phyloP scores from a whole-genome alignment of 108 stramenopile species.

The Schizochytrium sp. region DNA sequence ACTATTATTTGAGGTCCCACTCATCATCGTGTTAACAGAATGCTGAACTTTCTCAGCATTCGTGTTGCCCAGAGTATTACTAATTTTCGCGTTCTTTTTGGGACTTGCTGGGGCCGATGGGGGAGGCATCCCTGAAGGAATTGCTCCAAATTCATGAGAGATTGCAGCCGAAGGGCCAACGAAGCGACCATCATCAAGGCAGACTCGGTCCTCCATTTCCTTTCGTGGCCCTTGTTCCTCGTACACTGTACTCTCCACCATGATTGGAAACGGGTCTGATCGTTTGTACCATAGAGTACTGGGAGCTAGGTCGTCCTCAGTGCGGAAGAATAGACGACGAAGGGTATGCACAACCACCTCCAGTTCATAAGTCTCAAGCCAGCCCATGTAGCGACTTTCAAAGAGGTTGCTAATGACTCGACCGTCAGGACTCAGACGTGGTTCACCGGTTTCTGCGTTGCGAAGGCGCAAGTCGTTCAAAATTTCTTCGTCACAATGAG shows the following conservation, averaged over 20 bases:
- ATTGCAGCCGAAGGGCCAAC: constrained; percentile 5
- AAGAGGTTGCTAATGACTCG: neutral
- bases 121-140: neutral
- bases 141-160: neutral
- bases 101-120: too few species aligned
- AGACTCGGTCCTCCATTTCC: constrained; percentile 59
- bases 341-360: constrained; percentile 38
- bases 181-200: constrained; percentile 2
- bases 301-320: constrained; percentile 42
- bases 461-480: neutral
- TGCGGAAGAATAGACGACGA: neutral
- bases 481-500: neutral
- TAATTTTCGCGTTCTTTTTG: too few species aligned
- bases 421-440: neutral
- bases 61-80: neutral
- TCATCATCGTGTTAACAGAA: too few species aligned
- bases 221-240: constrained; percentile 45
- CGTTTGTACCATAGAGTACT: constrained; percentile 12
- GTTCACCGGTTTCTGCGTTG: neutral
- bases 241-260: neutral
- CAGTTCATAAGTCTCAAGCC: constrained; percentile 54
- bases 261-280: neutral
- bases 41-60: too few species aligned
- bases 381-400: constrained; percentile 59
- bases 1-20: too few species aligned